Evolutionary conservation across 441 rosid species (phyloP).

Genomic region (Adansonia madagascariensis): DNA sequence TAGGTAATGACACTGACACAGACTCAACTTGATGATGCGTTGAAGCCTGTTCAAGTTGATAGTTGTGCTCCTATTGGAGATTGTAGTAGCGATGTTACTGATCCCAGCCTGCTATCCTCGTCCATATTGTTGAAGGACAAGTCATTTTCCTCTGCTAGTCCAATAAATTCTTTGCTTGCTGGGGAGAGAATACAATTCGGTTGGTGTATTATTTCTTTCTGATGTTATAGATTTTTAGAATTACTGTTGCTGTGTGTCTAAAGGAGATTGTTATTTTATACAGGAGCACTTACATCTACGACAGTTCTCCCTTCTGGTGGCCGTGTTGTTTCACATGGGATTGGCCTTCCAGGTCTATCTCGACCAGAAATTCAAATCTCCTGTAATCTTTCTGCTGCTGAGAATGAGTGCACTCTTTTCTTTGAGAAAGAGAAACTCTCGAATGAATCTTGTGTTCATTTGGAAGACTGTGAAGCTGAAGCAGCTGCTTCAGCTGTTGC

Average conservation of each 20-base stretch:
- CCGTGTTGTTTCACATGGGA: conserved; percentile 56
- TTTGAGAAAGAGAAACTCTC: conserved; percentile 70
- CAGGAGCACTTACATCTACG: conserved; percentile 95
- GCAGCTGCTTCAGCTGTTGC: conserved; percentile 94
- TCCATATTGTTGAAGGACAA: conserved; percentile 61
- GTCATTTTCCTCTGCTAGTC: conserved; percentile 66
- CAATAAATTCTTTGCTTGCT: conserved; percentile 81
- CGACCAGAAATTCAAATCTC: conserved; percentile 52
- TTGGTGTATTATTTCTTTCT: conserved; percentile 42
- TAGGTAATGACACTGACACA: conserved; percentile 84
- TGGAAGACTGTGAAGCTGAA: conserved; percentile 82
- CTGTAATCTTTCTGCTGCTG: conserved; percentile 44
- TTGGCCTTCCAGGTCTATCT: conserved; percentile 62
- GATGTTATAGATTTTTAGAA: background rate
- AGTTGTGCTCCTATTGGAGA: conserved; percentile 70
- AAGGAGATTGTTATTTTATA: conserved; percentile 26
- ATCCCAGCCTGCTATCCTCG: conserved; percentile 55
- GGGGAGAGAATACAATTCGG: conserved; percentile 99
- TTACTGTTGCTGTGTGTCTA: conserved; percentile 18
- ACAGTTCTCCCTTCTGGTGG: conserved; percentile 62
- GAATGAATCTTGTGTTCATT: conserved; percentile 54
- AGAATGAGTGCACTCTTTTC: conserved; percentile 63
- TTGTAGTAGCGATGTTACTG: conserved; percentile 50
- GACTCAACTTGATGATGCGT: conserved; percentile 90
- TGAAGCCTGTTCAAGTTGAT: conserved; percentile 79